phyloP scores from a whole-genome alignment of 2,329 filamentous ascomycete genomes.

The Hirsutella rhossiliensis region DNA sequence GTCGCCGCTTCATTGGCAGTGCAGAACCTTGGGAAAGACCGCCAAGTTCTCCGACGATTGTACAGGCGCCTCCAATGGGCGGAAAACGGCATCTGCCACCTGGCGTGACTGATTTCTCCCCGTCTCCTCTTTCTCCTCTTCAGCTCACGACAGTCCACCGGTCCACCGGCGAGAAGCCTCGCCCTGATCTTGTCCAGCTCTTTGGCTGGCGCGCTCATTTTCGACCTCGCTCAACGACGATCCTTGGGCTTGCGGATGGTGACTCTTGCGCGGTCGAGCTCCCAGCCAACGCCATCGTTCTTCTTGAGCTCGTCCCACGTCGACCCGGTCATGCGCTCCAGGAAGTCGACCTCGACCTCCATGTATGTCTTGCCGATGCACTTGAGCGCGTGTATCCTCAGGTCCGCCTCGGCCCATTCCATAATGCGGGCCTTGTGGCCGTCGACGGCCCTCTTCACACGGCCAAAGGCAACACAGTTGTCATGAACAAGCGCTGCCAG shows the following conservation, averaged over 20 bases:
- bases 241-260: constrained; percentile 54
- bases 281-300: constrained; percentile 72
- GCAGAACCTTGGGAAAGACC: too few relatives aligned
- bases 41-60: too few relatives aligned
- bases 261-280: constrained; percentile 58
- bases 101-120: too few relatives aligned
- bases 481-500: constrained; percentile 64
- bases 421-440: constrained; percentile 70
- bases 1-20: too few relatives aligned
- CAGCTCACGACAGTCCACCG: background rate
- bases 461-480: constrained; percentile 72
- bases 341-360: constrained; percentile 51
- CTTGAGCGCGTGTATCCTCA: constrained; percentile 70
- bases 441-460: constrained; percentile 59
- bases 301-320: constrained; percentile 61
- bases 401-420: constrained; percentile 65
- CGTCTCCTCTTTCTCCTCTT: too few relatives aligned
- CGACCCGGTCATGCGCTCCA: constrained; percentile 57
- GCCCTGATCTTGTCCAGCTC: background rate
- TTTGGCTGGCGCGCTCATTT: background rate
- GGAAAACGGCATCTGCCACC: too few relatives aligned
- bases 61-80: too few relatives aligned
- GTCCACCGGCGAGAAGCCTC: background rate
- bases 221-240: constrained; percentile 13
- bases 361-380: constrained; percentile 78